phyloP scores from a whole-genome alignment of 2,329 filamentous ascomycete species.

The Myriangium duriaei region DNA sequence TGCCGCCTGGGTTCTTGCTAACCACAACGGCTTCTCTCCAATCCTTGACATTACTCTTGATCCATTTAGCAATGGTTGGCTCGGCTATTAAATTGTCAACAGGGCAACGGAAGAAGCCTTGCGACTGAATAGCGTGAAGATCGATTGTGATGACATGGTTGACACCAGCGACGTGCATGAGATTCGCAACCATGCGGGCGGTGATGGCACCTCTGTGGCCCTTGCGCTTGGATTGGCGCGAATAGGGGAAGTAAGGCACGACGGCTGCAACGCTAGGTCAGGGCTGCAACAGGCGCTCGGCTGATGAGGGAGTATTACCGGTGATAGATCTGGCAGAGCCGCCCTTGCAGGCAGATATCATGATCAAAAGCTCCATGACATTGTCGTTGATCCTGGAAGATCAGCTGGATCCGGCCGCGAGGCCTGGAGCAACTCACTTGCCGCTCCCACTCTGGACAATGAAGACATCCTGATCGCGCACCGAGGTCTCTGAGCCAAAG shows the following conservation, averaged over 20 bases:
- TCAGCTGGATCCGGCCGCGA: slow-evolving; percentile 14
- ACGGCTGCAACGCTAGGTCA: slow-evolving; percentile 48
- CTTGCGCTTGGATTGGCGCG: slow-evolving; percentile 98
- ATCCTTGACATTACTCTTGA: slow-evolving; percentile 70
- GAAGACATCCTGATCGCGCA: slow-evolving; percentile 97
- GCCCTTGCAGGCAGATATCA: slow-evolving; percentile 97
- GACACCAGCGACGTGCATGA: slow-evolving; percentile 84
- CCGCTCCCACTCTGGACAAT: slow-evolving; percentile 93
- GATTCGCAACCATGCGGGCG: slow-evolving; percentile 90
- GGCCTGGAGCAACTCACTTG: slow-evolving; percentile 35
- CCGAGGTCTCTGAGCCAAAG: slow-evolving; percentile 40
- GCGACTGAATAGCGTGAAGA: slow-evolving; percentile 87
- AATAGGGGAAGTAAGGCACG: slow-evolving; percentile 96
- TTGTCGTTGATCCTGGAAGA: slow-evolving; percentile 73
- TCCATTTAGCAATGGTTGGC: slow-evolving; percentile 90
- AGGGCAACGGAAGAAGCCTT: slow-evolving; percentile 95
- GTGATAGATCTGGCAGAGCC: slow-evolving; percentile 95
- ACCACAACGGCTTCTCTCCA: slow-evolving; percentile 93
- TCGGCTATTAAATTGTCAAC: slow-evolving; percentile 97
- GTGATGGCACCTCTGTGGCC: slow-evolving; percentile 92
- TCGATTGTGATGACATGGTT: slow-evolving; percentile 97
- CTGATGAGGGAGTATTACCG: slow-evolving; percentile 44
- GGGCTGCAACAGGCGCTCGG: background rate
- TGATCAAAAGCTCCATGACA: slow-evolving; percentile 97
- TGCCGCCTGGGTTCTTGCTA: slow-evolving; percentile 95